Conservation (phyloP, 148 eudicot species). For the Chenopodium quinoa region DNA sequence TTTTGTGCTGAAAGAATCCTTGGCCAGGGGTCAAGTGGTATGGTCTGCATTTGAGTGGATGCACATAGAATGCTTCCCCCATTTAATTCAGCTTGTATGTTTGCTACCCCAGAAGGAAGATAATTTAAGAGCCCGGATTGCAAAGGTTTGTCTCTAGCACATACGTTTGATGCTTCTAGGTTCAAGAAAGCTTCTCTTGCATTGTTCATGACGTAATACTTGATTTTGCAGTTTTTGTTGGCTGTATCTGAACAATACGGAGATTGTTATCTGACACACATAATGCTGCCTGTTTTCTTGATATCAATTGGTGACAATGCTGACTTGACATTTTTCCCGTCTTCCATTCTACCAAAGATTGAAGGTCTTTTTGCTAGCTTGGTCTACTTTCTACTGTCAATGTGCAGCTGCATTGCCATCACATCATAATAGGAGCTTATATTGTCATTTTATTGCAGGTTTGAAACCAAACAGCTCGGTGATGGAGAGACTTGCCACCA, state of each 20-base stretch:
- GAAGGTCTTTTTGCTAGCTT: slow-evolving; percentile 41
- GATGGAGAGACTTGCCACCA: slow-evolving; percentile 71
- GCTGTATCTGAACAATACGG: slow-evolving; percentile 71
- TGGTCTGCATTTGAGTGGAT: slow-evolving; percentile 97
- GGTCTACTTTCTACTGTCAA: neutral
- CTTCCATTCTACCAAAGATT: slow-evolving; percentile 51
- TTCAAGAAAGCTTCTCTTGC: neutral
- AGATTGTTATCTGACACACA: slow-evolving; percentile 68
- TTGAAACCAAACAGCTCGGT: slow-evolving; percentile 61
- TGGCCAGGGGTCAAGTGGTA: slow-evolving; percentile 76
- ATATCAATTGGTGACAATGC: slow-evolving; percentile 77
- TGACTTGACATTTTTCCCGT: slow-evolving; percentile 68
- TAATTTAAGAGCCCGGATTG: slow-evolving; percentile 59
- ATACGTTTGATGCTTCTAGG: neutral
- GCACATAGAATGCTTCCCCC: slow-evolving; percentile 80
- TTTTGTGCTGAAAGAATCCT: slow-evolving; percentile 26
- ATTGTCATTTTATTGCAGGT: slow-evolving; percentile 39
- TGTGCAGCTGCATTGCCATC: neutral
- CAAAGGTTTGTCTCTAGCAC: slow-evolving; percentile 47
- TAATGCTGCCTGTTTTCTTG: slow-evolving; percentile 86
- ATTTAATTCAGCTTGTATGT: slow-evolving; percentile 68
- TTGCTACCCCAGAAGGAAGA: slow-evolving; percentile 92
- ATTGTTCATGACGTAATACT: slow-evolving; percentile 17
- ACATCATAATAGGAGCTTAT: neutral
- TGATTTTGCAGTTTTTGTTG: slow-evolving; percentile 69